Evolutionary conservation across 169 alveolate genomes (phyloP).

Genomic region (Theileria annulata): DNA sequence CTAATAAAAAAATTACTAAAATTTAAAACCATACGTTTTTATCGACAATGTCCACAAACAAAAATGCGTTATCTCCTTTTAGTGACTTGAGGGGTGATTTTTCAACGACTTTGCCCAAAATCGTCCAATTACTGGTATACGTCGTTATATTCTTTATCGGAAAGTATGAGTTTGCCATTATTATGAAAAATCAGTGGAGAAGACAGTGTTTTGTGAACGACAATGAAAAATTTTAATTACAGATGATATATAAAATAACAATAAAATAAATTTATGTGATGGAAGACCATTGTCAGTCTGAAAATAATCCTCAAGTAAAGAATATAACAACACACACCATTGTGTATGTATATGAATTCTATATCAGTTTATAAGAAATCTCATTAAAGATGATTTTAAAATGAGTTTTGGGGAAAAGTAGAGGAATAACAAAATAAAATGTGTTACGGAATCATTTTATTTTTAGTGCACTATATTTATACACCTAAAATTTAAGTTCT

Average conservation of each 20-base stretch:
- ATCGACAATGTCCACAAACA: constrained; percentile 71
- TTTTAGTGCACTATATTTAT: not conserved
- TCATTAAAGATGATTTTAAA: not conserved
- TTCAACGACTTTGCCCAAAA: constrained; percentile 72
- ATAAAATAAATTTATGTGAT: not conserved
- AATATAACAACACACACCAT: not conserved
- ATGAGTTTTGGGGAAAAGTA: not conserved
- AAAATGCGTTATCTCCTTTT: constrained; percentile 66
- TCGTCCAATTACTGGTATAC: constrained; percentile 74
- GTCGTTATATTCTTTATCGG: constrained; percentile 75
- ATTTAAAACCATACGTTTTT: constrained; percentile 27
- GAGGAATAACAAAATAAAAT: not conserved
- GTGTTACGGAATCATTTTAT: not conserved
- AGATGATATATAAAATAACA: too few species aligned
- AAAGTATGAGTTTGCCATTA: constrained; percentile 25
- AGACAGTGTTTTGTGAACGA: not conserved
- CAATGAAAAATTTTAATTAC: too few species aligned
- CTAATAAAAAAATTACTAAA: constrained; percentile 8
- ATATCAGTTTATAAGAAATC: not conserved
- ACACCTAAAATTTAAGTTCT: not conserved
- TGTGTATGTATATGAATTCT: constrained; percentile 2
- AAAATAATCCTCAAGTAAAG: not conserved
- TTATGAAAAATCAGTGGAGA: not conserved
- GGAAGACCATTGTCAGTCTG: not conserved
- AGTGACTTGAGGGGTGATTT: constrained; percentile 67